Evolutionary conservation across 2,329 filamentous ascomycete species (phyloP).

Genomic region (Blastomyces silverae): DNA sequence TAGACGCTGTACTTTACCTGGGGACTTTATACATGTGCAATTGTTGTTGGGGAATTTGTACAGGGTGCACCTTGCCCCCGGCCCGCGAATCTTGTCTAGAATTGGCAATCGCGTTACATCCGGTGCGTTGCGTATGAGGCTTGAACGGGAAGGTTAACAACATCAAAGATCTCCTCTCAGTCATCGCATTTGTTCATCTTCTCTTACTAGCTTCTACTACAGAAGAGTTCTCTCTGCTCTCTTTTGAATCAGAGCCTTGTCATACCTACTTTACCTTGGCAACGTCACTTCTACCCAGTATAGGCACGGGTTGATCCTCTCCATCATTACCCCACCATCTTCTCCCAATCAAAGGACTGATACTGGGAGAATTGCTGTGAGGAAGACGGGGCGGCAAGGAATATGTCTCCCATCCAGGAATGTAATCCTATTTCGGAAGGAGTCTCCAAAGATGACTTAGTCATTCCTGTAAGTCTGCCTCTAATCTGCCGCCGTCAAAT

Average conservation of each 20-base stretch:
- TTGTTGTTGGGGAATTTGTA: no score
- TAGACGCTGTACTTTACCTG: not conserved
- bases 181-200: not conserved
- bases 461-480: slow-evolving; percentile 35
- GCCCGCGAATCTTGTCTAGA: no score
- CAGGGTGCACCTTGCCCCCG: no score
- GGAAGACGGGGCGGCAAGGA: not conserved
- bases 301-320: not conserved
- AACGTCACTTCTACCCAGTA: not conserved
- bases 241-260: not conserved
- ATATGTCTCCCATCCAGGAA: slow-evolving; percentile 20
- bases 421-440: slow-evolving; percentile 28
- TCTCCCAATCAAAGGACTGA: not conserved
- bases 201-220: not conserved
- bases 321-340: not conserved
- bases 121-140: no score
- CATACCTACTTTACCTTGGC: not conserved
- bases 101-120: no score
- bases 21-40: no score
- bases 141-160: not conserved
- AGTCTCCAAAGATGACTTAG: slow-evolving; percentile 41
- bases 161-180: not conserved
- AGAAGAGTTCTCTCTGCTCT: not conserved
- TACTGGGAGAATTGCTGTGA: not conserved
- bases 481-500: not conserved